Evolutionary conservation across 257 asterid species (phyloP).

Genomic region (Leonotis leonurus): DNA sequence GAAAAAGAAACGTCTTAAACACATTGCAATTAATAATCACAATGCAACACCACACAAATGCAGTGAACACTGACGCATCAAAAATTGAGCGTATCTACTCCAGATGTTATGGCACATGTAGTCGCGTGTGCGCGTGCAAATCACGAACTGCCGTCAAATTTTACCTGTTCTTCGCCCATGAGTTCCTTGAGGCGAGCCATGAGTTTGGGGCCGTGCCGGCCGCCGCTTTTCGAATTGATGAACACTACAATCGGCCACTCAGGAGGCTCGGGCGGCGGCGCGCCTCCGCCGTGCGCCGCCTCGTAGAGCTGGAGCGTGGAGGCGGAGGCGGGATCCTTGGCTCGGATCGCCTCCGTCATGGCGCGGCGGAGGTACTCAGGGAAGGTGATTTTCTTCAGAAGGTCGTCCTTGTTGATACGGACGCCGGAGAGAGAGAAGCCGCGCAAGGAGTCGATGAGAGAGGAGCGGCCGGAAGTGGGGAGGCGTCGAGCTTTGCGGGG

Average conservation of each 20-base stretch:
- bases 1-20: not conserved
- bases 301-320: conserved; percentile 31
- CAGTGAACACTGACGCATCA: not conserved
- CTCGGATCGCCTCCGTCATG: conserved; percentile 61
- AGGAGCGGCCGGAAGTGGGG: conserved; percentile 56
- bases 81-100: conserved; percentile 5
- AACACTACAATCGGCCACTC: conserved; percentile 82
- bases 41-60: not conserved
- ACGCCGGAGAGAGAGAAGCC: conserved; percentile 66
- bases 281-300: conserved; percentile 32
- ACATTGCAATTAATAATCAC: not conserved
- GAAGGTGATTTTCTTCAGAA: conserved; percentile 49
- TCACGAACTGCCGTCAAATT: not conserved
- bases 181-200: conserved; percentile 68
- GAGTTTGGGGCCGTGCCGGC: conserved; percentile 89
- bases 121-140: not conserved
- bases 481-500: conserved; percentile 21
- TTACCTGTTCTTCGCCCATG: conserved; percentile 96
- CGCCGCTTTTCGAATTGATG: conserved; percentile 84
- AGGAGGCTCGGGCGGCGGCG: conserved; percentile 28
- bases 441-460: conserved; percentile 58
- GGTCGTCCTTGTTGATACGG: conserved; percentile 58
- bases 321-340: conserved; percentile 37
- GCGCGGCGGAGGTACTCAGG: conserved; percentile 78
- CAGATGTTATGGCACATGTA: not conserved